Evolutionary conservation across 2,329 filamentous ascomycete genomes (phyloP).

Genomic region (Mycocentrospora acerina): DNA sequence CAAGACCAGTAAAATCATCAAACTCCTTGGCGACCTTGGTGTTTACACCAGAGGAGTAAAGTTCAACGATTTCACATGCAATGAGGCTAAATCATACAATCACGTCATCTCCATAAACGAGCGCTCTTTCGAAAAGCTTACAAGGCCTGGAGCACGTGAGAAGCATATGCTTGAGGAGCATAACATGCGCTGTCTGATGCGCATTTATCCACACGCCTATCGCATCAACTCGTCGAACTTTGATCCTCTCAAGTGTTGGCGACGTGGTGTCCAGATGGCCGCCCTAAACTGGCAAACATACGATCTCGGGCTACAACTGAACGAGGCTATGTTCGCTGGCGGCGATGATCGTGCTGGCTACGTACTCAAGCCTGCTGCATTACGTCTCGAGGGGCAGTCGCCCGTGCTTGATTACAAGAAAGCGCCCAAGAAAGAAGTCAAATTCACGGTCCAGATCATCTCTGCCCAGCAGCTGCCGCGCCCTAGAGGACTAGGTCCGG

Average conservation of each 20-base stretch:
- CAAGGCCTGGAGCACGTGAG: slow-evolving; percentile 70
- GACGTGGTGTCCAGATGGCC: slow-evolving; percentile 94
- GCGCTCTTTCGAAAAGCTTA: slow-evolving; percentile 79
- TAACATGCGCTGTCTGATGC: slow-evolving; percentile 83
- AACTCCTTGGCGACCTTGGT: slow-evolving; percentile 79
- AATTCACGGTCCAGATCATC: slow-evolving; percentile 83
- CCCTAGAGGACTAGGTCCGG: slow-evolving; percentile 69
- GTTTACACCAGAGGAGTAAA: slow-evolving; percentile 79
- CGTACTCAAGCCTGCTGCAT: slow-evolving; percentile 85
- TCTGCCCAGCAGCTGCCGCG: slow-evolving; percentile 94
- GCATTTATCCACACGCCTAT: slow-evolving; percentile 84
- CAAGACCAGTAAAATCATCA: slow-evolving; percentile 79
- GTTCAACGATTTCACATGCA: slow-evolving; percentile 75
- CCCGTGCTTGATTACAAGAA: slow-evolving; percentile 57
- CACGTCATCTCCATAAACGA: slow-evolving; percentile 97
- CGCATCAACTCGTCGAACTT: slow-evolving; percentile 91
- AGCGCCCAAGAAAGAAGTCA: slow-evolving; percentile 77
- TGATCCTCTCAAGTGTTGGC: slow-evolving; percentile 90
- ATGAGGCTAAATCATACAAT: slow-evolving; percentile 83
- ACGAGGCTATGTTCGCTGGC: slow-evolving; percentile 95
- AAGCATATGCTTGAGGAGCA: slow-evolving; percentile 82
- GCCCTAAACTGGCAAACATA: slow-evolving; percentile 99
- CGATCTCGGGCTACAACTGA: slow-evolving; percentile 92
- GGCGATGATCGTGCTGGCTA: slow-evolving; percentile 86
- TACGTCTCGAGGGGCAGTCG: slow-evolving; percentile 55